Percentiles rank a stretch among this genome's conserved stretches.
Conservation (phyloP, 177 flowering plant genomes). For the Telopea speciosissima region DNA sequence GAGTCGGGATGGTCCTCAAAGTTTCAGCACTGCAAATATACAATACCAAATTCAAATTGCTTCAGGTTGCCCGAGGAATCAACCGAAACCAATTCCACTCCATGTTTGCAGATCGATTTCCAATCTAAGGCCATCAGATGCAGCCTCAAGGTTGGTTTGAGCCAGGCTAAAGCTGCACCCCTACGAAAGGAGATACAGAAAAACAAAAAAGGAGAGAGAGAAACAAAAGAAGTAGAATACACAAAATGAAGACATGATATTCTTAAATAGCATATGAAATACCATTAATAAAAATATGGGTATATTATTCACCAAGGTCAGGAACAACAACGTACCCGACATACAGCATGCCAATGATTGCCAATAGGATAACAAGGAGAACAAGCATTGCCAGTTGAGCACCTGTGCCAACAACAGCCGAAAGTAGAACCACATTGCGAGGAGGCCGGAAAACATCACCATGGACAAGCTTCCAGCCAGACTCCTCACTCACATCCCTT, state of each 20-base stretch:
- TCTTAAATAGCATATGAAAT: not conserved
- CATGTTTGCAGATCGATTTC: too few relatives aligned
- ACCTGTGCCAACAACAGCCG: conserved; percentile 81
- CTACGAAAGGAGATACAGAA: not conserved
- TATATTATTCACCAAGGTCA: too few relatives aligned
- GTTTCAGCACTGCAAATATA: too few relatives aligned
- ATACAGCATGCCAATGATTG: conserved; percentile 85
- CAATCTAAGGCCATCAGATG: too few relatives aligned
- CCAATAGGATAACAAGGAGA: conserved; percentile 86
- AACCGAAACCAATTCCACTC: too few relatives aligned
- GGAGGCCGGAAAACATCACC: conserved; percentile 98
- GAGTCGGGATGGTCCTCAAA: too few relatives aligned
- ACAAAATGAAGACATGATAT: not conserved
- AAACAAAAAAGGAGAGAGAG: not conserved
- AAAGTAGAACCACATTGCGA: conserved; percentile 61
- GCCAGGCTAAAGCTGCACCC: not conserved
- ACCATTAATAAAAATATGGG: not conserved
- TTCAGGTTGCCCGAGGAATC: too few relatives aligned
- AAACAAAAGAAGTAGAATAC: too few relatives aligned
- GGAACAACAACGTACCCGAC: conserved; percentile 59
- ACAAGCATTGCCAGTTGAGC: conserved; percentile 91
- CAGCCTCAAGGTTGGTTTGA: too few relatives aligned
- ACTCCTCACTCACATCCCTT: conserved; percentile 97
- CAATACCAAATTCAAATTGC: too few relatives aligned
- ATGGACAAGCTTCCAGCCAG: conserved; percentile 99